These are phyloP conservation scores for Prosopis cineraria DNA, from an alignment of 306 rosid genomes.

Conservation along the genomic window DNA sequence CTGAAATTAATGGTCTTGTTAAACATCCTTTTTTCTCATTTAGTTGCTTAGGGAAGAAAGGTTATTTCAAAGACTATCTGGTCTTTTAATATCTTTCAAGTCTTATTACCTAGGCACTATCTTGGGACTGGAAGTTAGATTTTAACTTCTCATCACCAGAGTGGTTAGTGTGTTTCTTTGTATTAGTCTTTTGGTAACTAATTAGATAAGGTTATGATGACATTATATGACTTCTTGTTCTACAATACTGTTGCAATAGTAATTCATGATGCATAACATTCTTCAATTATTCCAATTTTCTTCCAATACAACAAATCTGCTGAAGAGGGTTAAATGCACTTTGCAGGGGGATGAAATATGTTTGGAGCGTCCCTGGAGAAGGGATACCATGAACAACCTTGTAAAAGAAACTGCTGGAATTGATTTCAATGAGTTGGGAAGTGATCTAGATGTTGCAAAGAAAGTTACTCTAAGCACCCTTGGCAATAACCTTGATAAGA, in stretches of 20 bases:
- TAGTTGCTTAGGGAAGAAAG: not conserved
- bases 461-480: slow-evolving; percentile 63
- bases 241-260: slow-evolving; percentile 7
- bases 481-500: slow-evolving; percentile 57
- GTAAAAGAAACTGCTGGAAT: slow-evolving; percentile 82
- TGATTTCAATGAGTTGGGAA: slow-evolving; percentile 64
- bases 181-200: not conserved
- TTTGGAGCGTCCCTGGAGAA: slow-evolving; percentile 91
- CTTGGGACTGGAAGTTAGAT: not conserved
- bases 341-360: slow-evolving; percentile 83
- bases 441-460: slow-evolving; percentile 72
- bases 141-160: not conserved
- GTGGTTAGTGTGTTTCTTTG: not conserved
- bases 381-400: slow-evolving; percentile 96
- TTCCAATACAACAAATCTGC: slow-evolving; percentile 21
- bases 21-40: not conserved
- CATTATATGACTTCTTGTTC: slow-evolving; percentile 11
- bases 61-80: not conserved
- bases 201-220: slow-evolving; percentile 1
- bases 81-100: not conserved
- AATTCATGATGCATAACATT: slow-evolving; percentile 6
- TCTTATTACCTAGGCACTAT: not conserved
- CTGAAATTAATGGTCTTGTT: not conserved
- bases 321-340: slow-evolving; percentile 36
- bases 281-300: slow-evolving; percentile 32